Evolutionary conservation across 2,329 filamentous ascomycete species (phyloP).

Genomic region (Verticillium isaacii): DNA sequence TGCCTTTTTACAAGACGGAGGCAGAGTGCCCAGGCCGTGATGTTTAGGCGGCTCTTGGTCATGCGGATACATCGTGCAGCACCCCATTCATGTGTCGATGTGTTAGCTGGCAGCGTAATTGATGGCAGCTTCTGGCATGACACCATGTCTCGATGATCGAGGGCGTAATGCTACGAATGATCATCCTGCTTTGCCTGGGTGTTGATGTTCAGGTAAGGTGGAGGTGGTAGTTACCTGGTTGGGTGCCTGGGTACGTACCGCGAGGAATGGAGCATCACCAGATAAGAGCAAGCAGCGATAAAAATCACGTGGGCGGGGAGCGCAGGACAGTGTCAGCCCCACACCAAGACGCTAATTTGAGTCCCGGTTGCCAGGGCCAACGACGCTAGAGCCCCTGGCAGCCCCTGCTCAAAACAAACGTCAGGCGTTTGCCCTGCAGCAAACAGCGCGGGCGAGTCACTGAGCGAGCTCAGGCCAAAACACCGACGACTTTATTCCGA

Average conservation of each 20-base stretch:
- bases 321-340: background rate
- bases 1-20: background rate
- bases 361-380: conserved; percentile 13
- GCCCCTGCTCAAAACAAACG: conserved; percentile 11
- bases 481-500: background rate
- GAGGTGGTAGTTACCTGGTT: no score
- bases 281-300: background rate
- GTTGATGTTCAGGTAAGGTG: no score
- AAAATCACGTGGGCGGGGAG: background rate
- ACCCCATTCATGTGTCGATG: no score
- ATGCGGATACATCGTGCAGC: no score
- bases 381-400: background rate
- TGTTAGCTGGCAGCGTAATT: no score
- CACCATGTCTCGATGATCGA: no score
- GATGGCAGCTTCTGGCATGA: no score
- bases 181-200: no score
- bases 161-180: no score
- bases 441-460: background rate
- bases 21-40: background rate
- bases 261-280: no score
- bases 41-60: background rate
- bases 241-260: no score
- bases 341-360: conserved; percentile 9
- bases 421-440: conserved; percentile 4
- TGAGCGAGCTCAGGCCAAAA: background rate